A percentile compares a stretch with the other conserved stretches of the same genome.
These are phyloP conservation scores for Friedmanniomyces endolithicus DNA, from an alignment of 495 filamentous ascomycete species.

Conservation along the genomic window DNA sequence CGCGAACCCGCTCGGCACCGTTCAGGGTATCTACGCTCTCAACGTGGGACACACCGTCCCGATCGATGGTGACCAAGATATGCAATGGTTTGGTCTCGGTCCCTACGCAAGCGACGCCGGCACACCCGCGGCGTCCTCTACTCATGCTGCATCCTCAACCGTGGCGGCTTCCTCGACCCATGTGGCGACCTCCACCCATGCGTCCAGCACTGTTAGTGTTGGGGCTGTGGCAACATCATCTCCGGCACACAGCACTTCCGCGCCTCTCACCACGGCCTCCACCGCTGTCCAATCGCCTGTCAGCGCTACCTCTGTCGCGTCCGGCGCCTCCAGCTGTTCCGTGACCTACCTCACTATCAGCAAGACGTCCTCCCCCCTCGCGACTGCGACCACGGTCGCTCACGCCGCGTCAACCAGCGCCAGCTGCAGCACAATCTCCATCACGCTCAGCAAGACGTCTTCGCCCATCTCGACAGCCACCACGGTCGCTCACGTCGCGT, in stretches of 20 bases:
- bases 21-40: slow-evolving; percentile 14
- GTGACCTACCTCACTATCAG: too few species aligned
- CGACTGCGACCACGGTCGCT: too few species aligned
- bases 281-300: not conserved
- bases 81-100: slow-evolving; percentile 18
- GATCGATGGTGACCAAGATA: slow-evolving; percentile 12
- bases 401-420: too few species aligned
- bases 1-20: slow-evolving; percentile 9
- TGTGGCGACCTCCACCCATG: not conserved
- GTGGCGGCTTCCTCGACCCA: not conserved
- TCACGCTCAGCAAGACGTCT: too few species aligned
- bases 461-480: too few species aligned
- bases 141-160: not conserved
- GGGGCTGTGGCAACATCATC: not conserved
- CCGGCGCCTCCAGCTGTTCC: not conserved
- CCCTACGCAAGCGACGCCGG: slow-evolving; percentile 11
- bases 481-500: too few species aligned
- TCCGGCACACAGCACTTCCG: not conserved
- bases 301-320: not conserved
- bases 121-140: not conserved
- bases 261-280: not conserved
- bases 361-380: too few species aligned
- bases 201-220: too few species aligned
- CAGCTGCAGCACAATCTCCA: too few species aligned
- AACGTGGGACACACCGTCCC: slow-evolving; percentile 20